Evolutionary conservation across 345 rosid species (phyloP).

Genomic region (Excoecaria cochinchinensis): DNA sequence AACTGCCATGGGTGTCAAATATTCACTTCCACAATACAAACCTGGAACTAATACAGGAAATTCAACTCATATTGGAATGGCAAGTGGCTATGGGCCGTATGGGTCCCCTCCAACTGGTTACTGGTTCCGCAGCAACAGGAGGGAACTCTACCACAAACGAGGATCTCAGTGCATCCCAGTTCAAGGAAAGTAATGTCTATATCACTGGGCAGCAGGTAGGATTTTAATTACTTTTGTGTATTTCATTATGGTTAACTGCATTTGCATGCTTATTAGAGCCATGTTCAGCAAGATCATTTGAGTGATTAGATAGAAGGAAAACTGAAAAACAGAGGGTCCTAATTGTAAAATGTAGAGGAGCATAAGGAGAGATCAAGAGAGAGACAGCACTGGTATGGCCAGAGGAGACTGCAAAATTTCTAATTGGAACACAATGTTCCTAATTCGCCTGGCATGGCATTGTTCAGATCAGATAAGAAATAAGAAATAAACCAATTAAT

Average conservation of each 20-base stretch:
- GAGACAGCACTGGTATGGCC: background rate
- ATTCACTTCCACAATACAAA: slow-evolving; percentile 75
- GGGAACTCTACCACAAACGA: slow-evolving; percentile 71
- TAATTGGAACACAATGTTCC: background rate
- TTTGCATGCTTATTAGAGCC: background rate
- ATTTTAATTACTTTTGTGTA: background rate
- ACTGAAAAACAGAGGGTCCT: background rate
- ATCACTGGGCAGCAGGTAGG: slow-evolving; percentile 74
- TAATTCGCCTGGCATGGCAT: background rate
- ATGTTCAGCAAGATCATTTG: background rate
- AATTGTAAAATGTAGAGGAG: too few species aligned
- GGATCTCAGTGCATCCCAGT: slow-evolving; percentile 72
- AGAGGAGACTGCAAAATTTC: background rate
- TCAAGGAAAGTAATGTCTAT: slow-evolving; percentile 78
- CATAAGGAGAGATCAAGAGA: background rate
- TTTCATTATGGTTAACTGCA: background rate
- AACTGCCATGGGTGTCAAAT: slow-evolving; percentile 68
- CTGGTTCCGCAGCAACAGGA: slow-evolving; percentile 55
- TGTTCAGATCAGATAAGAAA: too few species aligned
- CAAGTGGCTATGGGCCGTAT: slow-evolving; percentile 75
- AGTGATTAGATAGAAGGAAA: background rate
- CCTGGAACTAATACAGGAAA: slow-evolving; percentile 70
- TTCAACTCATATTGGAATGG: slow-evolving; percentile 67
- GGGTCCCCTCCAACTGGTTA: slow-evolving; percentile 76
- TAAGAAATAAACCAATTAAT: background rate